Evolutionary conservation across 306 rosid species (phyloP).

Genomic region (Citrullus mucosospermus): DNA sequence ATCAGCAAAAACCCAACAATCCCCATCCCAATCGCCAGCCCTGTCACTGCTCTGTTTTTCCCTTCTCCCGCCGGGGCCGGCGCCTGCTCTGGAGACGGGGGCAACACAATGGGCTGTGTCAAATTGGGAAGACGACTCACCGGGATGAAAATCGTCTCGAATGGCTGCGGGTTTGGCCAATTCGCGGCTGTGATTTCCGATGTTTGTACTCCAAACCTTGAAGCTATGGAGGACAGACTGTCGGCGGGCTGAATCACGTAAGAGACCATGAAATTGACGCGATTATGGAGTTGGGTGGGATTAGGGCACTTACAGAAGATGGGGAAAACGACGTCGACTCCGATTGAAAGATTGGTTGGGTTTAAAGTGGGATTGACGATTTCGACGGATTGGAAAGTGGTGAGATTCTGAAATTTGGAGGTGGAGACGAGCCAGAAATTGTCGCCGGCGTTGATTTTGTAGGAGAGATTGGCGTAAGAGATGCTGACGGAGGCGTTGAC

Average conservation of each 20-base stretch:
- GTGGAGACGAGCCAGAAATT: constrained; percentile 47
- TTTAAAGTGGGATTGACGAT: constrained; percentile 49
- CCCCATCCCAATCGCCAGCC: constrained; percentile 66
- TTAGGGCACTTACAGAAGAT: constrained; percentile 75
- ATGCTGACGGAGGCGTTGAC: constrained; percentile 27
- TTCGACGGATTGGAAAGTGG: constrained; percentile 57
- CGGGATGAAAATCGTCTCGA: constrained; percentile 58
- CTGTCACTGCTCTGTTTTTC: constrained; percentile 33
- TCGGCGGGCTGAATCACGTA: constrained; percentile 70
- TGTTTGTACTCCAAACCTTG: constrained; percentile 21
- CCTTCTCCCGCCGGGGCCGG: constrained; percentile 12
- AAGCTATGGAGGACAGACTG: constrained; percentile 39
- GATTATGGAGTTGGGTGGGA: constrained; percentile 14
- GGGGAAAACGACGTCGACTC: constrained; percentile 38
- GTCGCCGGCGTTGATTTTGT: constrained; percentile 30
- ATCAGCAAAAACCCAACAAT: constrained; percentile 43
- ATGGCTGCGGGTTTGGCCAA: constrained; percentile 12
- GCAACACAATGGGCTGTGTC: constrained; percentile 34
- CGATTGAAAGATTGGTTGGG: constrained; percentile 28
- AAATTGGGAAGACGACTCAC: constrained; percentile 38
- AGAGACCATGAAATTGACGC: constrained; percentile 30
- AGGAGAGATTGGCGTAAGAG: constrained; percentile 65
- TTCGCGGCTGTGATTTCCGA: constrained; percentile 29
- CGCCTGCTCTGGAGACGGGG: constrained; percentile 11
- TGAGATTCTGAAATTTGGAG: constrained; percentile 33